These are phyloP conservation scores for Citrus cavaleriei DNA, from an alignment of 345 rosid species.

Conservation along the genomic window DNA sequence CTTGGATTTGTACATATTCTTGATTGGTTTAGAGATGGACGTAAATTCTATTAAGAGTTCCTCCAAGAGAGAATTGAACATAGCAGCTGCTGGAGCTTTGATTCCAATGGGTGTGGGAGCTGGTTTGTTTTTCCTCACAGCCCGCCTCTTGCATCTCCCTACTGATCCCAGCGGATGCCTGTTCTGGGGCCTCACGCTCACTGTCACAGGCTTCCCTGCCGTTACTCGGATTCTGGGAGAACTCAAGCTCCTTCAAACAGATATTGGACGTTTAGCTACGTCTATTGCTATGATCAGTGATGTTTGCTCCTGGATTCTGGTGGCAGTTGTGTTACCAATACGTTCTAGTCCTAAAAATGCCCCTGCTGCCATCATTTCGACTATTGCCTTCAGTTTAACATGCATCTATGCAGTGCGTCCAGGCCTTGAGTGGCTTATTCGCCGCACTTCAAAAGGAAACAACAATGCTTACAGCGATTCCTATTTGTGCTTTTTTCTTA, in stretches of 20 bases:
- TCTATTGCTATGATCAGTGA: slow-evolving; percentile 45
- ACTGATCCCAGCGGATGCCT: slow-evolving; percentile 20
- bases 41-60: neutral
- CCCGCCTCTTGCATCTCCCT: neutral
- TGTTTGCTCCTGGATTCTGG: slow-evolving; percentile 48
- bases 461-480: slow-evolving; percentile 22
- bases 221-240: slow-evolving; percentile 53
- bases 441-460: slow-evolving; percentile 20
- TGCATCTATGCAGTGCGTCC: slow-evolving; percentile 46
- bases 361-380: slow-evolving; percentile 9
- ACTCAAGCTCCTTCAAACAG: slow-evolving; percentile 61
- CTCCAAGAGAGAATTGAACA: slow-evolving; percentile 13
- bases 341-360: slow-evolving; percentile 3
- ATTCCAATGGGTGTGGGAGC: slow-evolving; percentile 34
- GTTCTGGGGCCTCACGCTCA: slow-evolving; percentile 46
- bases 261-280: slow-evolving; percentile 48
- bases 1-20: slow-evolving; percentile 25
- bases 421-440: slow-evolving; percentile 29
- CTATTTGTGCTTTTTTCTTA: slow-evolving; percentile 40
- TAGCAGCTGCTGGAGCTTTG: slow-evolving; percentile 34
- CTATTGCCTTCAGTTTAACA: slow-evolving; percentile 21
- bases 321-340: slow-evolving; percentile 21
- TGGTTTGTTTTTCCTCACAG: slow-evolving; percentile 32
- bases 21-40: slow-evolving; percentile 32
- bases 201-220: slow-evolving; percentile 57